Evolutionary conservation across 441 rosid species (phyloP).

Genomic region (Macaranga tanarius): DNA sequence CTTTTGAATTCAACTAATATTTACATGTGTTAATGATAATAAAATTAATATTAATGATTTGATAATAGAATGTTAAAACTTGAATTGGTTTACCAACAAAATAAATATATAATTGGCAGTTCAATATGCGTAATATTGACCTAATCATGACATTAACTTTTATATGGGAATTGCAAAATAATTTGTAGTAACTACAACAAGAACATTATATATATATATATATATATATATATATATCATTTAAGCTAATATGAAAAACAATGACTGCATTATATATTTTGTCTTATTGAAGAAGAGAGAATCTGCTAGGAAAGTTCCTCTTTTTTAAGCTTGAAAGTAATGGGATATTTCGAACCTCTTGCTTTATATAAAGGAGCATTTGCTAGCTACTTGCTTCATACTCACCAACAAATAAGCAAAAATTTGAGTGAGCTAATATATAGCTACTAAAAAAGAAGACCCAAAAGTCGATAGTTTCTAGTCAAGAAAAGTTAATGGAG

Average conservation of each 20-base stretch:
- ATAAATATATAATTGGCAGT: too few relatives aligned
- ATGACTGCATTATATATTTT: constrained; percentile 14
- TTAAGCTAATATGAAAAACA: background rate
- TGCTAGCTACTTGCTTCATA: background rate
- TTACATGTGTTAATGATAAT: too few relatives aligned
- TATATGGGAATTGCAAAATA: too few relatives aligned
- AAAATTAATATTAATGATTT: too few relatives aligned
- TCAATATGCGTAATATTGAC: too few relatives aligned
- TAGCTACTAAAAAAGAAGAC: too few relatives aligned
- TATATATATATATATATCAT: background rate
- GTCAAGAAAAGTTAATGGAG: constrained; percentile 24
- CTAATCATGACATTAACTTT: too few relatives aligned
- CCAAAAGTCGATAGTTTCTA: too few relatives aligned
- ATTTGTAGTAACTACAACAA: background rate
- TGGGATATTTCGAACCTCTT: background rate
- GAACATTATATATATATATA: too few relatives aligned
- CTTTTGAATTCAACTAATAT: too few relatives aligned
- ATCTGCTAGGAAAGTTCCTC: constrained; percentile 65
- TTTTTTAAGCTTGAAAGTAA: constrained; percentile 10
- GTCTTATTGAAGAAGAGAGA: constrained; percentile 27
- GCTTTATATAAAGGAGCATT: constrained; percentile 32
- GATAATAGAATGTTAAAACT: too few relatives aligned
- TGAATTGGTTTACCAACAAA: too few relatives aligned
- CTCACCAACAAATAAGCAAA: background rate
- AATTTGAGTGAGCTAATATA: background rate